Evolutionary conservation across 2,329 filamentous ascomycete genomes (phyloP).

Genomic region (Colletotrichum melonis): DNA sequence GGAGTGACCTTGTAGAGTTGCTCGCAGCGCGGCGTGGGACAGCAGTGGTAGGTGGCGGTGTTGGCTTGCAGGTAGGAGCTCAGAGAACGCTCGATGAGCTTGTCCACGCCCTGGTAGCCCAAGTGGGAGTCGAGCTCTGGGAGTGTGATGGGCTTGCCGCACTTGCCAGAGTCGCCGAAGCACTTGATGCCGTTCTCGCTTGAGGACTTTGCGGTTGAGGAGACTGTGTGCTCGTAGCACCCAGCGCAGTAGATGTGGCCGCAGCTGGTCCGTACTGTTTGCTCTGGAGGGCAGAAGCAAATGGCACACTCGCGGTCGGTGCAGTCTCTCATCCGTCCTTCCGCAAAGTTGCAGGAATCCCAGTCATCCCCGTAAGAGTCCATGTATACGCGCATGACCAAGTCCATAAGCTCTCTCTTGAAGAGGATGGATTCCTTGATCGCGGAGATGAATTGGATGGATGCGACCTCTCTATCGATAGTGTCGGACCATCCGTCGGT

Average conservation of each 20-base stretch:
- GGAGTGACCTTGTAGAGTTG: neutral
- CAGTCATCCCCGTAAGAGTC: neutral
- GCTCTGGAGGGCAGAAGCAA: neutral
- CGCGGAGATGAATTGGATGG: too few species aligned
- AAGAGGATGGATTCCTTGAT: too few species aligned
- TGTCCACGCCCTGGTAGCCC: neutral
- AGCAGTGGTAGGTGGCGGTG: neutral
- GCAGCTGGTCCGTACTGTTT: neutral
- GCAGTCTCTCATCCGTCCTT: neutral
- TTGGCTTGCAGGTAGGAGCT: neutral
- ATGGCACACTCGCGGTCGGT: neutral
- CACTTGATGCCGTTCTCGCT: neutral
- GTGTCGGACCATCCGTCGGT: too few species aligned
- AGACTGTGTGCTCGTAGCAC: neutral
- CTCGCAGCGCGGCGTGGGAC: neutral
- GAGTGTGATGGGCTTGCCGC: neutral
- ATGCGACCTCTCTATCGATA: too few species aligned
- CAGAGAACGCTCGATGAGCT: neutral
- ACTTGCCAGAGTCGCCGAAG: neutral
- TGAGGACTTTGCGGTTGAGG: neutral
- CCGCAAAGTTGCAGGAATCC: neutral
- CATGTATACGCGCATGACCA: neutral
- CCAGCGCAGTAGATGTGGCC: neutral
- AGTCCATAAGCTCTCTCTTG: too few species aligned
- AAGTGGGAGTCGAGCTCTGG: neutral